Percentiles rank a stretch among this genome's conserved stretches.
Evolutionary conservation across 1,284 basidiomycete species (phyloP).

Genomic region (Cutaneotrichosporon sp.): DNA sequence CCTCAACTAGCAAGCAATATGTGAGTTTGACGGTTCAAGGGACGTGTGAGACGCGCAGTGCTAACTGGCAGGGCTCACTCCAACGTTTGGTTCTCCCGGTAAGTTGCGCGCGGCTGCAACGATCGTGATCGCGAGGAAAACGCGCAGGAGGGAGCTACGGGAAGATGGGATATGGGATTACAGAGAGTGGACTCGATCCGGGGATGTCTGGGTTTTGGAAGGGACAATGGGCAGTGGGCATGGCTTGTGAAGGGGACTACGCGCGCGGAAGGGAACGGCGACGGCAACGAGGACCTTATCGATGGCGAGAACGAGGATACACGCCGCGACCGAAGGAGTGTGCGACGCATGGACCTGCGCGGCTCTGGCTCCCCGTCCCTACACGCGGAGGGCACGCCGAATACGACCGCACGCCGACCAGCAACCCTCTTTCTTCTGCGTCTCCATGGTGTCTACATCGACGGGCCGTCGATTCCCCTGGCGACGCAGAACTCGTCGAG

Average conservation of each 20-base stretch:
- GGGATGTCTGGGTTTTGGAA: neutral
- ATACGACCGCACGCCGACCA: no score
- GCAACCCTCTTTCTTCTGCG: no score
- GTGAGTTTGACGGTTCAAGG: slow-evolving; percentile 6
- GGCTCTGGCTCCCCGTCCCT: no score
- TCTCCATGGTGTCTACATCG: no score
- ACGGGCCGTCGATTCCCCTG: no score
- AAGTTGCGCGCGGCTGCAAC: slow-evolving; percentile 19
- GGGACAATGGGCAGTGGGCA: neutral
- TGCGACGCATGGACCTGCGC: no score
- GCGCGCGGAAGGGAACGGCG: neutral
- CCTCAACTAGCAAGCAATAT: slow-evolving; percentile 13
- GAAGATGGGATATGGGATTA: neutral
- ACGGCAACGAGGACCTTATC: neutral
- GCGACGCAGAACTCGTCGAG: no score
- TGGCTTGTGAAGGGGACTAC: neutral
- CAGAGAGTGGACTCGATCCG: neutral
- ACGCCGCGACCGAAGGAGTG: no score
- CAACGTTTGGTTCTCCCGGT: slow-evolving; percentile 51
- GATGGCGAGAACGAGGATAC: neutral
- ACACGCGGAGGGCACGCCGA: no score
- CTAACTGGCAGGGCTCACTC: slow-evolving; percentile 47
- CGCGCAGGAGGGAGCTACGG: neutral
- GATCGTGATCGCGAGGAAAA: neutral
- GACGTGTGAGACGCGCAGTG: neutral